These are phyloP conservation scores for Capsella rubella DNA, from an alignment of 441 rosid species.

Conservation along the genomic window DNA sequence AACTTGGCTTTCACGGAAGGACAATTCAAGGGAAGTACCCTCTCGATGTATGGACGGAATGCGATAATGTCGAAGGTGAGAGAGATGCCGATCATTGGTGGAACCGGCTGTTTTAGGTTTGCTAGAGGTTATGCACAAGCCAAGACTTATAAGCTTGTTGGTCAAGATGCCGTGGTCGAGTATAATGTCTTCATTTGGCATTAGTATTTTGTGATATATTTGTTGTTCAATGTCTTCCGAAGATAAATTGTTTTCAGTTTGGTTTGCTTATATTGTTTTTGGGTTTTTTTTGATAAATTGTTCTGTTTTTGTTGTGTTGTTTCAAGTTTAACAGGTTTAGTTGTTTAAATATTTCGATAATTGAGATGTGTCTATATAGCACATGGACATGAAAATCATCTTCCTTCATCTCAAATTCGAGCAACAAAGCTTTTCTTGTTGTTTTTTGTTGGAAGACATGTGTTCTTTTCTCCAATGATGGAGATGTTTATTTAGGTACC, in stretches of 20 bases:
- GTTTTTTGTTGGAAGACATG: too few species aligned
- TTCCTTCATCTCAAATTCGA: too few species aligned
- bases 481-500: too few species aligned
- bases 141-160: conserved; percentile 1
- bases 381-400: too few species aligned
- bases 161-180: not conserved
- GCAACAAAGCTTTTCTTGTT: too few species aligned
- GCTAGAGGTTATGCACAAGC: not conserved
- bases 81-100: not conserved
- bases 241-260: not conserved
- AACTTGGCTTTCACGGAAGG: conserved; percentile 4
- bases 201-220: not conserved
- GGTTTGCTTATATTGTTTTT: not conserved
- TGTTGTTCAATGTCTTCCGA: not conserved
- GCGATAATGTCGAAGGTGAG: not conserved
- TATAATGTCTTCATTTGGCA: conserved; percentile 1
- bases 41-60: not conserved
- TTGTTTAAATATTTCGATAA: not conserved
- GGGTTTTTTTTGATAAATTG: not conserved
- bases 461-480: too few species aligned
- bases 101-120: conserved; percentile 1
- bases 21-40: not conserved
- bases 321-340: not conserved
- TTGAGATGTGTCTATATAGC: not conserved
- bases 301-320: not conserved